Percentiles rank a stretch among this genome's conserved stretches.
Conservation (phyloP, 495 filamentous ascomycete genomes). For the Friedmanniomyces simplex region DNA sequence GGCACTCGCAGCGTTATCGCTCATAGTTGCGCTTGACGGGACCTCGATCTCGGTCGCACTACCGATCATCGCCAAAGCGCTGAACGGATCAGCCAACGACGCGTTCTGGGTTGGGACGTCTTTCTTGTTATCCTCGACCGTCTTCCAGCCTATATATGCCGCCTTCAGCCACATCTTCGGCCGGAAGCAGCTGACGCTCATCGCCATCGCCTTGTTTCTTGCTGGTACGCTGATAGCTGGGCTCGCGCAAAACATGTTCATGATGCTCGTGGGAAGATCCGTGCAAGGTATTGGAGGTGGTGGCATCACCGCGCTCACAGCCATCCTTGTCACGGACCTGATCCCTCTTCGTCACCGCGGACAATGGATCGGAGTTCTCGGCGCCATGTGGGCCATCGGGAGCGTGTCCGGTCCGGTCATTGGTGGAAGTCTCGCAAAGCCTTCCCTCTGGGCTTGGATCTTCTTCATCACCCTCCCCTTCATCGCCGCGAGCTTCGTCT, state of each 20-base stretch:
- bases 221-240: slow-evolving; percentile 52
- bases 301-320: slow-evolving; percentile 51
- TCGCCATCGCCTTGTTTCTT: slow-evolving; percentile 43
- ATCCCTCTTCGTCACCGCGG: slow-evolving; percentile 44
- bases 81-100: slow-evolving; percentile 46
- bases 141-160: slow-evolving; percentile 29
- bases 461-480: too few relatives aligned
- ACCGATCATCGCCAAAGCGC: slow-evolving; percentile 44
- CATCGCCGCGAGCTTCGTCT: too few relatives aligned
- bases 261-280: slow-evolving; percentile 53
- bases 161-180: slow-evolving; percentile 45
- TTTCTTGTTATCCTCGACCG: slow-evolving; percentile 42
- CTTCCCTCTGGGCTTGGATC: too few relatives aligned
- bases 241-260: slow-evolving; percentile 43
- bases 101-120: slow-evolving; percentile 51
- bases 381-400: slow-evolving; percentile 43
- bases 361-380: too few relatives aligned
- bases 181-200: slow-evolving; percentile 38
- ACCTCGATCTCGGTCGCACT: slow-evolving; percentile 65
- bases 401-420: slow-evolving; percentile 58
- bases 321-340: slow-evolving; percentile 58
- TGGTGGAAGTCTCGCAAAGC: too few relatives aligned
- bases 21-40: slow-evolving; percentile 64
- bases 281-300: slow-evolving; percentile 68
- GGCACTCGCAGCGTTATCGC: slow-evolving; percentile 49